Conservation (phyloP, 768 basidiomycete genomes). For the Termitomyces heimii region DNA sequence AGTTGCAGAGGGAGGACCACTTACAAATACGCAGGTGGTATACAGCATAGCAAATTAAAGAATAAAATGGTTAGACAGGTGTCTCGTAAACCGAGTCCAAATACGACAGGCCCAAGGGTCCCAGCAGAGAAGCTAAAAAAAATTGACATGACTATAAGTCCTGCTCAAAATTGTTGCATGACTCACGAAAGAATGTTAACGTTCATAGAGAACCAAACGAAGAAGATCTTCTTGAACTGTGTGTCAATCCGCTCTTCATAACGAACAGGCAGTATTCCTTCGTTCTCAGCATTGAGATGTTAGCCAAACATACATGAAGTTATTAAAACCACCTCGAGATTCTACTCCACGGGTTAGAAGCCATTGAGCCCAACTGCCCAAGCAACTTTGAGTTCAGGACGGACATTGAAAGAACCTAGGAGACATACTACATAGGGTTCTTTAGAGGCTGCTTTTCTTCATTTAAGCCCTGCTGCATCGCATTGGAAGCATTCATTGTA, state of each 20-base stretch:
- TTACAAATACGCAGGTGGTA: constrained; percentile 59
- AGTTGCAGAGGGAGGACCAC: constrained; percentile 1
- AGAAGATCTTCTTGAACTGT: constrained; percentile 65
- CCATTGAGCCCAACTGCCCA: constrained; percentile 10
- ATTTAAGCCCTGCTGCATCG: not conserved
- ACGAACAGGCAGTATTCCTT: constrained; percentile 54
- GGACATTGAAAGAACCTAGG: not conserved
- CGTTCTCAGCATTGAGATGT: not conserved
- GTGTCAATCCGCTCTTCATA: constrained; percentile 51
- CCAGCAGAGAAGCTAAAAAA: constrained; percentile 55
- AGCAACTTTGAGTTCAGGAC: not conserved
- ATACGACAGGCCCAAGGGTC: constrained; percentile 56
- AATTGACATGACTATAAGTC: not conserved
- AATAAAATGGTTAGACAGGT: constrained; percentile 61
- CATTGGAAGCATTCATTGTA: not conserved
- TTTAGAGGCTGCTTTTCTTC: not conserved
- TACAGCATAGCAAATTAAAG: constrained; percentile 57
- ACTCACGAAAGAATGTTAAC: constrained; percentile 58
- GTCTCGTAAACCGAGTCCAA: constrained; percentile 54
- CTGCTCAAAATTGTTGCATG: not conserved
- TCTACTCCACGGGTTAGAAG: constrained; percentile 25
- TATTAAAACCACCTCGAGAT: constrained; percentile 21
- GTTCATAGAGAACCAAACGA: constrained; percentile 73
- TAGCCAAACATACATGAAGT: not conserved
- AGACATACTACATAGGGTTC: not conserved